Percentiles rank a stretch among this genome's conserved stretches.
Evolutionary conservation across 1,139 yeast genomes (phyloP).

Genomic region (Martiniozyma asiatica): DNA sequence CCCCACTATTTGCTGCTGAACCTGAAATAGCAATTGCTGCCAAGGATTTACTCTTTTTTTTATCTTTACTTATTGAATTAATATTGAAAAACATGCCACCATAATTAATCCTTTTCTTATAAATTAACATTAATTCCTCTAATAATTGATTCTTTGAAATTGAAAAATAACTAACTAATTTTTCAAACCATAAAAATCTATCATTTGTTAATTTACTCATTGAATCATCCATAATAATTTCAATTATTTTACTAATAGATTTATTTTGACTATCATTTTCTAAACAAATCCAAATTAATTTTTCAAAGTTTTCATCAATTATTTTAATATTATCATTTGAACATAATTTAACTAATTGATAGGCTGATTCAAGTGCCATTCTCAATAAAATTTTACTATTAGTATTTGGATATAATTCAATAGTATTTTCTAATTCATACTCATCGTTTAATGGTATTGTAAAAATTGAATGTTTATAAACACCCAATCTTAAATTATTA

Average conservation of each 20-base stretch:
- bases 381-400: conserved; percentile 24
- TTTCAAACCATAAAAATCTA: conserved; percentile 25
- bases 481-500: conserved; percentile 22
- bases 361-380: conserved; percentile 25
- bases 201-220: conserved; percentile 13
- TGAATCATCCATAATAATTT: conserved; percentile 21
- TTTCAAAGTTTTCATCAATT: conserved; percentile 23
- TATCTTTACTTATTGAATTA: neutral
- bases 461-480: conserved; percentile 15
- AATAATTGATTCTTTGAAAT: conserved; percentile 25
- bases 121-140: conserved; percentile 18
- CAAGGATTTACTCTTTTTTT: too few relatives aligned
- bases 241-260: conserved; percentile 18
- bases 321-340: conserved; percentile 21
- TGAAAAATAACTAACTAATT: conserved; percentile 26
- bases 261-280: conserved; percentile 25
- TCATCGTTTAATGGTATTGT: conserved; percentile 19
- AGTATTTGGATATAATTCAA: conserved; percentile 26
- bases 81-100: conserved; percentile 19
- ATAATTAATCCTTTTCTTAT: conserved; percentile 18
- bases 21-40: too few relatives aligned
- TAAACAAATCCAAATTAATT: conserved; percentile 30
- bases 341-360: conserved; percentile 24
- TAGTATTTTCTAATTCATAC: conserved; percentile 16
- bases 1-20: too few relatives aligned